These are phyloP conservation scores for Limnanthes douglasii DNA, from an alignment of 345 rosid genomes.

Conservation along the genomic window DNA sequence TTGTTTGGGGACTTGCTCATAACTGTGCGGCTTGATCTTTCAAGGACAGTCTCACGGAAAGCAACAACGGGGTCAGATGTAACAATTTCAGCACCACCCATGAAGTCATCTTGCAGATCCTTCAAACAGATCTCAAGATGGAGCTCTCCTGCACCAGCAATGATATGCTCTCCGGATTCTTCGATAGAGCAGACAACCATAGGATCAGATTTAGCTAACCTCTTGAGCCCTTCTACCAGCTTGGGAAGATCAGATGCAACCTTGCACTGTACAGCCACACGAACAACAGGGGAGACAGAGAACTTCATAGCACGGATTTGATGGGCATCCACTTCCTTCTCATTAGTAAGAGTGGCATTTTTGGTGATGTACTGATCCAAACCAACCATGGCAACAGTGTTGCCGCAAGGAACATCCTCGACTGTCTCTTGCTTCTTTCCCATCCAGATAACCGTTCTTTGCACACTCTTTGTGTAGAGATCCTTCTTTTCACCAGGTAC, in stretches of 20 bases:
- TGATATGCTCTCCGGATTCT: slow-evolving; percentile 69
- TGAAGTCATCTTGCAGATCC: slow-evolving; percentile 55
- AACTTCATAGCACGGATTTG: slow-evolving; percentile 78
- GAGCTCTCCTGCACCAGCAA: slow-evolving; percentile 74
- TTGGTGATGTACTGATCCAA: slow-evolving; percentile 59
- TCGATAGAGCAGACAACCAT: slow-evolving; percentile 62
- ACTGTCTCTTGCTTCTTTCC: slow-evolving; percentile 72
- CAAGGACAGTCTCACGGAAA: slow-evolving; percentile 33
- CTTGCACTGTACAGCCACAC: slow-evolving; percentile 76
- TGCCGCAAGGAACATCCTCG: slow-evolving; percentile 75
- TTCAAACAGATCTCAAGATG: slow-evolving; percentile 62
- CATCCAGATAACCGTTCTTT: slow-evolving; percentile 82
- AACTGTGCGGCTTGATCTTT: slow-evolving; percentile 8
- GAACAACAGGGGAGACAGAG: slow-evolving; percentile 67
- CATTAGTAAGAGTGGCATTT: slow-evolving; percentile 63
- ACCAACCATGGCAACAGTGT: slow-evolving; percentile 70
- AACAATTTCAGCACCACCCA: slow-evolving; percentile 65
- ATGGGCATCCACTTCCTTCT: slow-evolving; percentile 68
- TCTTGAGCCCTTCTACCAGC: slow-evolving; percentile 66
- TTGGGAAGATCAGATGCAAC: slow-evolving; percentile 67
- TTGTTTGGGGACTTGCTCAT: slow-evolving; percentile 18
- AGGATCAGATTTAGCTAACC: slow-evolving; percentile 70
- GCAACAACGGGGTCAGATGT: slow-evolving; percentile 59
- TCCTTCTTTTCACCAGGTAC: slow-evolving; percentile 72
- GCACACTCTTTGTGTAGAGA: slow-evolving; percentile 13